phyloP scores from a whole-genome alignment of 1,139 yeast species.

The Candida sanyaensis region DNA sequence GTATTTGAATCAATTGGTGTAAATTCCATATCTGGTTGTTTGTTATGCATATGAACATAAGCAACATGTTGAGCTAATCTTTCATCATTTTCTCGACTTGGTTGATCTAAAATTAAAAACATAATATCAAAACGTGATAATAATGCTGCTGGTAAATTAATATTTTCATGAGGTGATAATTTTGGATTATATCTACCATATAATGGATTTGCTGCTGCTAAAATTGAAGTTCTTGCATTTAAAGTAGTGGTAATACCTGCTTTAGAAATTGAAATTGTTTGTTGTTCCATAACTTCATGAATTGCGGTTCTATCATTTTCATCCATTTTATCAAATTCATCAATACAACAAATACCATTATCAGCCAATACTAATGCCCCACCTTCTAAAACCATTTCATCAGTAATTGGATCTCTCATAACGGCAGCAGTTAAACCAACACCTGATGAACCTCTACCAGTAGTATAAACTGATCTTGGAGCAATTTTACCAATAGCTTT shows the following conservation, averaged over 20 bases:
- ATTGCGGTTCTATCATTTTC: conserved; percentile 96
- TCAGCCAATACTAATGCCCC: conserved; percentile 98
- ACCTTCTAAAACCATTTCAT: conserved; percentile 97
- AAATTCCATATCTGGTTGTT: conserved; percentile 76
- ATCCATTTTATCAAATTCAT: conserved; percentile 99
- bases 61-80: conserved; percentile 91
- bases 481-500: conserved; percentile 92
- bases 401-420: conserved; percentile 97
- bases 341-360: conserved; percentile 97
- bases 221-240: conserved; percentile 91
- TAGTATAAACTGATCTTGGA: conserved; percentile 96
- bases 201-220: conserved; percentile 98
- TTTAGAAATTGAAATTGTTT: conserved; percentile 94
- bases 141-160: conserved; percentile 95
- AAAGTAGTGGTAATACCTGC: conserved; percentile 97
- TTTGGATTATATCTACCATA: conserved; percentile 93
- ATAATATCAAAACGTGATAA: conserved; percentile 92
- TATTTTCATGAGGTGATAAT: conserved; percentile 90
- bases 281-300: conserved; percentile 99
- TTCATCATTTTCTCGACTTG: conserved; percentile 79
- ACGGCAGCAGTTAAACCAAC: conserved; percentile 99
- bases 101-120: conserved; percentile 84
- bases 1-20: conserved; percentile 78
- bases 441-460: conserved; percentile 99
- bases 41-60: conserved; percentile 90